phyloP scores from a whole-genome alignment of 2,329 filamentous ascomycete species.

The Alternaria gaisen region DNA sequence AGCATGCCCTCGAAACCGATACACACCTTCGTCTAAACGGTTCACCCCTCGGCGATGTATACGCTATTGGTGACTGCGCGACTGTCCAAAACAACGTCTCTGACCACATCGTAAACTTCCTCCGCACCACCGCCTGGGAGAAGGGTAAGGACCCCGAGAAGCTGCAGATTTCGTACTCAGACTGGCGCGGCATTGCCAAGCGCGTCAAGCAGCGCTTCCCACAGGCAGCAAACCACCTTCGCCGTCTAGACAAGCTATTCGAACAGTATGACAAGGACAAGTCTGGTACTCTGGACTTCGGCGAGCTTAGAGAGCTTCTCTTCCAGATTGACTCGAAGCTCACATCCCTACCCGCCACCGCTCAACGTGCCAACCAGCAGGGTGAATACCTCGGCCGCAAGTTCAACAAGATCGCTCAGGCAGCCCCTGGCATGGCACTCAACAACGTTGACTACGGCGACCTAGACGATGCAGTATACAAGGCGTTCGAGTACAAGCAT shows the following conservation, averaged over 20 bases:
- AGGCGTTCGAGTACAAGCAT: constrained; percentile 92
- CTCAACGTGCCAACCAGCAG: constrained; percentile 95
- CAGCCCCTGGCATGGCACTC: constrained; percentile 75
- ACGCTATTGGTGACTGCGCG: constrained; percentile 93
- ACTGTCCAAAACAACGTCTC: constrained; percentile 98
- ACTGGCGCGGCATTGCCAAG: constrained; percentile 86
- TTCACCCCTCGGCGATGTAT: constrained; percentile 90
- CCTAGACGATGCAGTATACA: constrained; percentile 90
- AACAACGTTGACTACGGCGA: constrained; percentile 91
- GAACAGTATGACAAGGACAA: constrained; percentile 91
- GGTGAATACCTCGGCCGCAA: constrained; percentile 92
- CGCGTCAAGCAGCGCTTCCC: constrained; percentile 90
- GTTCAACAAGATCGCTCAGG: constrained; percentile 87
- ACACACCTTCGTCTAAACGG: constrained; percentile 89
- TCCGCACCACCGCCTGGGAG: constrained; percentile 90
- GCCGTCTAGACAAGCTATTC: constrained; percentile 90
- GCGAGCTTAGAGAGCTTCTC: constrained; percentile 87
- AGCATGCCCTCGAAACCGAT: constrained; percentile 92
- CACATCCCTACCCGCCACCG: constrained; percentile 92
- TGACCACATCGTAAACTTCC: constrained; percentile 87
- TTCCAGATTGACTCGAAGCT: constrained; percentile 94
- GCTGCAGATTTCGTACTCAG: constrained; percentile 83
- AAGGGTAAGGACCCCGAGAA: constrained; percentile 88
- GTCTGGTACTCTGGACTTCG: constrained; percentile 91
- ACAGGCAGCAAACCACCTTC: constrained; percentile 85